These are phyloP conservation scores for Xylaria sp. DNA, from an alignment of 2,329 filamentous ascomycete species.

Conservation along the genomic window DNA sequence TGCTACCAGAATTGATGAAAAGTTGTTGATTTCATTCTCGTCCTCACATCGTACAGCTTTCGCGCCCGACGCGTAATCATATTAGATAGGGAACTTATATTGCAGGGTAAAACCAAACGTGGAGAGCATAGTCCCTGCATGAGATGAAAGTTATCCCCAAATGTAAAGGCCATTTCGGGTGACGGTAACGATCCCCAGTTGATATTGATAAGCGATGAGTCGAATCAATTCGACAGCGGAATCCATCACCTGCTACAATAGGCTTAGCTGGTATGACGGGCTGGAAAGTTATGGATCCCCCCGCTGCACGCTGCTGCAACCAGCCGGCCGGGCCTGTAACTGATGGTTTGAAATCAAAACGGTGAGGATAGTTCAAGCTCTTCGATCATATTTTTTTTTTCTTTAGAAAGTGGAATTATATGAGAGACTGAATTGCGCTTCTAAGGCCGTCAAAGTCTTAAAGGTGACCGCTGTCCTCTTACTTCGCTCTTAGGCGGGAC, in stretches of 20 bases:
- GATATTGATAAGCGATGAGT: constrained; percentile 25
- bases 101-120: background rate
- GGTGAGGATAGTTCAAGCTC: background rate
- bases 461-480: background rate
- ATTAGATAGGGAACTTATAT: background rate
- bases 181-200: background rate
- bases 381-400: background rate
- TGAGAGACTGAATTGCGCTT: background rate
- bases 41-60: background rate
- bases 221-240: background rate
- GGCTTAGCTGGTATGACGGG: constrained; percentile 16
- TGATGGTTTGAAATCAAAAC: constrained; percentile 1
- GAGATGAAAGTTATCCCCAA: background rate
- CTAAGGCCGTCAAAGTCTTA: background rate
- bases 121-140: background rate
- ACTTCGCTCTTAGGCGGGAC: background rate
- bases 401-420: background rate
- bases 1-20: background rate
- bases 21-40: background rate
- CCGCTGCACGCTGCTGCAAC: background rate
- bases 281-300: background rate
- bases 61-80: background rate
- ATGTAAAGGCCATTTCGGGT: background rate
- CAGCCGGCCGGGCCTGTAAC: background rate
- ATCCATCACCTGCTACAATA: constrained; percentile 31